These are phyloP conservation scores for Filosporella fistucella DNA, from an alignment of 495 filamentous ascomycete species.

Conservation along the genomic window DNA sequence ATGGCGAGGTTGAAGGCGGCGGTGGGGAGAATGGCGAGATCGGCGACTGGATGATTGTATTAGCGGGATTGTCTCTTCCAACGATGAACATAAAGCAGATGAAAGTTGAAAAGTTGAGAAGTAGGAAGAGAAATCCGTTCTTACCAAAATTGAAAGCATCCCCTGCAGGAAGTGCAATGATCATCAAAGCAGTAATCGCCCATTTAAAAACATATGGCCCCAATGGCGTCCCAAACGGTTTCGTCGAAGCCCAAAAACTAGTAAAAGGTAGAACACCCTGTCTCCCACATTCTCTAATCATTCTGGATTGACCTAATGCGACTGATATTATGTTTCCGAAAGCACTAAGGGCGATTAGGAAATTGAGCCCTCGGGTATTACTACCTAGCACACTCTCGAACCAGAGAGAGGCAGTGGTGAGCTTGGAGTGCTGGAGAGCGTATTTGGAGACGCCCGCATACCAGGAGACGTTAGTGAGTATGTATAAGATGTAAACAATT, in stretches of 20 bases:
- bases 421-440: conserved; percentile 45
- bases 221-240: conserved; percentile 58
- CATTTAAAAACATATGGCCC: conserved; percentile 57
- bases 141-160: conserved; percentile 69
- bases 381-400: conserved; percentile 57
- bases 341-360: conserved; percentile 57
- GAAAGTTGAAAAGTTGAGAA: too few relatives aligned
- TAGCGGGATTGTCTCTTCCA: too few relatives aligned
- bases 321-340: conserved; percentile 62
- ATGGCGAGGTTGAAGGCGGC: conserved; percentile 51
- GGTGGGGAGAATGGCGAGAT: conserved; percentile 47
- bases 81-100: too few relatives aligned
- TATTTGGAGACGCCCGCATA: conserved; percentile 53
- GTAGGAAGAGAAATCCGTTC: too few relatives aligned
- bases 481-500: conserved; percentile 49
- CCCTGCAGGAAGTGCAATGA: conserved; percentile 60
- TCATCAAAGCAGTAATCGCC: conserved; percentile 56
- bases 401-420: conserved; percentile 53
- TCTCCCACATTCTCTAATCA: conserved; percentile 58
- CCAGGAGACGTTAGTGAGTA: conserved; percentile 59
- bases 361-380: conserved; percentile 46
- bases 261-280: conserved; percentile 64
- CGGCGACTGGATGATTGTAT: too few relatives aligned
- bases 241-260: conserved; percentile 58
- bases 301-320: conserved; percentile 49